These are phyloP conservation scores for Metschnikowia noctiluminum DNA, from an alignment of 805 yeast species.

Conservation along the genomic window DNA sequence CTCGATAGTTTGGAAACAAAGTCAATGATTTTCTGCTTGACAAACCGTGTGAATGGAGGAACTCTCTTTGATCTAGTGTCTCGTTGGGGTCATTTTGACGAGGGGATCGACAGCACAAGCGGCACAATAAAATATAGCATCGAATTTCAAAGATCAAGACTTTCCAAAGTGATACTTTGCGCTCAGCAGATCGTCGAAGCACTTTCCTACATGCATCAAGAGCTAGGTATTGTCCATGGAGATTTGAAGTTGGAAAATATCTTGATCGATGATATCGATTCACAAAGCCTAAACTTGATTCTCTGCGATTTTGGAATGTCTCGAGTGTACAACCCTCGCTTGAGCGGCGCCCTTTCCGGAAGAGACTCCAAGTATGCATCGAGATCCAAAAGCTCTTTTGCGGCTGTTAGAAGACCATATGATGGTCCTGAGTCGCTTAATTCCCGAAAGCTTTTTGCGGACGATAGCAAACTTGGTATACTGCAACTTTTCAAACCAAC, in stretches of 20 bases:
- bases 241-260: conserved; percentile 83
- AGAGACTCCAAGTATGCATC: conserved; percentile 10
- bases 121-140: conserved; percentile 30
- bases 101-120: conserved; percentile 23
- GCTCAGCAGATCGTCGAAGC: conserved; percentile 56
- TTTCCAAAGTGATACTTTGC: conserved; percentile 32
- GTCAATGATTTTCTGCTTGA: conserved; percentile 66
- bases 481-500: conserved; percentile 24
- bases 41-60: conserved; percentile 68
- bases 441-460: conserved; percentile 23
- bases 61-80: conserved; percentile 74
- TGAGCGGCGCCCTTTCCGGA: conserved; percentile 23
- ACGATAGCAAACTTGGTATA: conserved; percentile 34
- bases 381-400: conserved; percentile 34
- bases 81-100: conserved; percentile 54
- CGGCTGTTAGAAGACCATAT: conserved; percentile 34
- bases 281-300: conserved; percentile 48
- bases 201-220: conserved; percentile 54
- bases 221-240: conserved; percentile 67
- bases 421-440: conserved; percentile 29
- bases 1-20: conserved; percentile 58
- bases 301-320: conserved; percentile 93
- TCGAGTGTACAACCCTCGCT: conserved; percentile 28
- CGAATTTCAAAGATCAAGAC: conserved; percentile 29
- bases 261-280: conserved; percentile 43